Conservation (phyloP, 202 grass and related monocot genomes). For the Carex arenaria region DNA sequence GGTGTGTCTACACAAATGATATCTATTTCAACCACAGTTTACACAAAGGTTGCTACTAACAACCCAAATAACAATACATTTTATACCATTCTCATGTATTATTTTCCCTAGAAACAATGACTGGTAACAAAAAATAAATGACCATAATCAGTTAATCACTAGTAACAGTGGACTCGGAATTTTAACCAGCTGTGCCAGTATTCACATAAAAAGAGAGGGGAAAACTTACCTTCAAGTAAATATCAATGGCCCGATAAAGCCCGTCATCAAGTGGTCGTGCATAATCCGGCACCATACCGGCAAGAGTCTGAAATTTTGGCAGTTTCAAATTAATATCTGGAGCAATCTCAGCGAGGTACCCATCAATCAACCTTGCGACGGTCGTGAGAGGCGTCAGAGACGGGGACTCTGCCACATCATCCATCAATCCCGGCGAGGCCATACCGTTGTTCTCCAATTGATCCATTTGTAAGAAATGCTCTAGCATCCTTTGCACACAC, state of each 20-base stretch:
- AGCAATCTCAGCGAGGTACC: constrained; percentile 86
- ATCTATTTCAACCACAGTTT: not conserved
- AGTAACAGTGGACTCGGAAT: not conserved
- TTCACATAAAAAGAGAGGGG: not conserved
- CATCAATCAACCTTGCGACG: constrained; percentile 81
- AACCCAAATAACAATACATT: not conserved
- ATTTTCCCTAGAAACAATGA: not conserved
- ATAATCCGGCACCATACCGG: constrained; percentile 75
- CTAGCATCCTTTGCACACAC: constrained; percentile 88
- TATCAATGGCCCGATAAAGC: constrained; percentile 96
- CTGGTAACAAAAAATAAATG: not conserved
- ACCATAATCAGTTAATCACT: not conserved
- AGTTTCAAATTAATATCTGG: constrained; percentile 88
- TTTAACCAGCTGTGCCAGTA: too few species aligned
- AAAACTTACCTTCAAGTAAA: constrained; percentile 76
- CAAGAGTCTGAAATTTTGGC: constrained; percentile 71
- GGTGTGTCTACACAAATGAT: constrained; percentile 49
- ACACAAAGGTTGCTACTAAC: not conserved
- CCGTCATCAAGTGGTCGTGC: constrained; percentile 89
- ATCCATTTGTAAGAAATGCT: constrained; percentile 90
- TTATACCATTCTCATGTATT: not conserved
- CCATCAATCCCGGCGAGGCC: constrained; percentile 56
- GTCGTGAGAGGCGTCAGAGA: constrained; percentile 62
- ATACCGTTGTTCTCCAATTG: constrained; percentile 46
- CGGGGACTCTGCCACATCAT: constrained; percentile 56